Percentiles rank a stretch among this genome's conserved stretches.
Conservation (phyloP, 345 rosid species). For the Odontarrhena argentea region DNA sequence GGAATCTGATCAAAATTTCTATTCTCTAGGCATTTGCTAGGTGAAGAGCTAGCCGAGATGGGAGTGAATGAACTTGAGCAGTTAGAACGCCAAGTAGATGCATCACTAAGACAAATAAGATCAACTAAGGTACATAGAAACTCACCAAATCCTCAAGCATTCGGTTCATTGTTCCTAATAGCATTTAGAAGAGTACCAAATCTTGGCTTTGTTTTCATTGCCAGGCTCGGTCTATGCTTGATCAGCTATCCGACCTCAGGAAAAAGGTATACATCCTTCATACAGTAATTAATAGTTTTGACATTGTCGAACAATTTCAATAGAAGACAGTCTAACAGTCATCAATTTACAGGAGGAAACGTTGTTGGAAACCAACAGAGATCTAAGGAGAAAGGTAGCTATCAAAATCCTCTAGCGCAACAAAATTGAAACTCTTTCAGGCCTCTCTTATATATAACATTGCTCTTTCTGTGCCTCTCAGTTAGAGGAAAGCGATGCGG, state of each 20-base stretch:
- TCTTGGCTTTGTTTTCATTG: constrained; percentile 15
- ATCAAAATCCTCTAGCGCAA: constrained; percentile 15
- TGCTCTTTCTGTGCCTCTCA: constrained; percentile 14
- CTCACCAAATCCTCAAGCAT: neutral
- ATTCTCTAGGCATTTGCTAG: constrained; percentile 65
- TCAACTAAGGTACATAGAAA: constrained; percentile 60
- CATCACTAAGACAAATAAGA: constrained; percentile 71
- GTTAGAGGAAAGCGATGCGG: constrained; percentile 45
- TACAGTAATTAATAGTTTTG: neutral
- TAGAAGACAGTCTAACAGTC: neutral
- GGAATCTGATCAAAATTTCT: neutral
- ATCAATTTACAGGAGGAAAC: constrained; percentile 39
- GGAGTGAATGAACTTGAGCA: constrained; percentile 70
- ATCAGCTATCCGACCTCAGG: constrained; percentile 43
- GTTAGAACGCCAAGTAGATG: constrained; percentile 72
- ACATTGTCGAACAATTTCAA: constrained; percentile 12
- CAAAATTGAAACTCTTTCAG: constrained; percentile 4
- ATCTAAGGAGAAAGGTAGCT: constrained; percentile 42
- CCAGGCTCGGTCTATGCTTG: constrained; percentile 44
- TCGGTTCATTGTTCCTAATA: neutral
- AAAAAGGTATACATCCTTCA: constrained; percentile 36
- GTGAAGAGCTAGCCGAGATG: constrained; percentile 68
- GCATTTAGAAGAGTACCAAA: constrained; percentile 2
- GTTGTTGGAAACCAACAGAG: constrained; percentile 45
- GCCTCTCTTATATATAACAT: neutral